A percentile compares a stretch with the other conserved stretches of the same genome.
Conservation (phyloP, 306 rosid species). For the Corylus avellana region DNA sequence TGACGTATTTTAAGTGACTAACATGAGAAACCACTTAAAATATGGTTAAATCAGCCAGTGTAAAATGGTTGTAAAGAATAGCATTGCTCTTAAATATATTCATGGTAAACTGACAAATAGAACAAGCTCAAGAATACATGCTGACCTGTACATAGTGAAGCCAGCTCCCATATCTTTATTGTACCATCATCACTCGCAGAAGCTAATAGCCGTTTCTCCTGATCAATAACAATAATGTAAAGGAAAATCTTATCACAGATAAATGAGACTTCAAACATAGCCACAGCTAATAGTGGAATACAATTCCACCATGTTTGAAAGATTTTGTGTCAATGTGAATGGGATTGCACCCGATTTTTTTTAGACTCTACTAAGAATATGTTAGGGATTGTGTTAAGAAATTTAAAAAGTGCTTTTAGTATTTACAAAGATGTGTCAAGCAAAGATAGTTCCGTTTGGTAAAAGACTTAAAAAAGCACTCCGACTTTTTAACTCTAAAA, state of each 20-base stretch:
- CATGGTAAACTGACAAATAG: background rate
- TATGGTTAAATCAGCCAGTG: no score
- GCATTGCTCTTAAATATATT: background rate
- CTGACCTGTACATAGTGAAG: background rate
- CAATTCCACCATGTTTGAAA: background rate
- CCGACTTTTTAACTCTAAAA: no score
- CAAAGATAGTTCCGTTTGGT: no score
- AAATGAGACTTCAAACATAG: background rate
- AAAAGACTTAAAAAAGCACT: no score
- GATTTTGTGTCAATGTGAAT: no score
- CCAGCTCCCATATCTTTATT: constrained; percentile 7
- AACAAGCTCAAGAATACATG: background rate
- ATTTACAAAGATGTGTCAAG: no score
- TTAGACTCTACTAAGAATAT: background rate
- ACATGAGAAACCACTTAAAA: no score
- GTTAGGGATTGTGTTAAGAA: no score
- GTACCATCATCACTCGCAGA: constrained; percentile 14
- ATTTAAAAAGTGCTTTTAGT: no score
- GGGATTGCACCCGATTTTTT: background rate
- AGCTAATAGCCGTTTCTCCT: constrained; percentile 9
- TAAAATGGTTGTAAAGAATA: no score
- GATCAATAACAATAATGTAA: background rate
- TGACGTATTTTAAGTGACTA: no score
- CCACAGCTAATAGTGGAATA: background rate
- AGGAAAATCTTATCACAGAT: background rate